Evolutionary conservation across 2,329 filamentous ascomycete species (phyloP).

Genomic region (Knufia fluminis): DNA sequence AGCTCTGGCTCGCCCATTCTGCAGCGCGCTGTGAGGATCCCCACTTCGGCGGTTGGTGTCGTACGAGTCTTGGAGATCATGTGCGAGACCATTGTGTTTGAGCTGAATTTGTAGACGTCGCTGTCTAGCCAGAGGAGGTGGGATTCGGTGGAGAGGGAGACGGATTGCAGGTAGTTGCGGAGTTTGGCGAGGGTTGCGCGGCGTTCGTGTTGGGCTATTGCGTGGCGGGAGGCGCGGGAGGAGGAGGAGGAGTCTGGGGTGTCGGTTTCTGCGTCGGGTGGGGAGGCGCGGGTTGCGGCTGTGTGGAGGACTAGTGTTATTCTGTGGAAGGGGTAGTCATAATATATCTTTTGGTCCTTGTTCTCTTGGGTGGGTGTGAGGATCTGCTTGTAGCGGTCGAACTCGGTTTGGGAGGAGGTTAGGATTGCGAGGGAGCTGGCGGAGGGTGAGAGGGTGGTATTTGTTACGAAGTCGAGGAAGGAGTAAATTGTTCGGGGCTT

Average conservation of each 20-base stretch:
- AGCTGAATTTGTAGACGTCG: constrained; percentile 7
- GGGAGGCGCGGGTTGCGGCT: background rate
- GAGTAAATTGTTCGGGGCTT: background rate
- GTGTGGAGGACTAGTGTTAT: constrained; percentile 2
- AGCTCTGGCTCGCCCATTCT: background rate
- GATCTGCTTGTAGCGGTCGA: background rate
- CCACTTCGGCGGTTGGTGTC: background rate
- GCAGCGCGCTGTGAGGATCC: constrained; percentile 1
- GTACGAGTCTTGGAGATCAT: constrained; percentile 2
- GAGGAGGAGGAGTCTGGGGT: background rate
- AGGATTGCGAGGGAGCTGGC: background rate
- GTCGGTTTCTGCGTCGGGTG: background rate
- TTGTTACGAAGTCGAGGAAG: constrained; percentile 5
- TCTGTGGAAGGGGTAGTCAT: constrained; percentile 5
- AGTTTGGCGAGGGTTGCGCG: constrained; percentile 4
- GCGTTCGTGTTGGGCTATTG: constrained; percentile 3
- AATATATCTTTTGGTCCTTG: background rate
- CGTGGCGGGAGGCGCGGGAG: background rate
- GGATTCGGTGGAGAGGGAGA: background rate
- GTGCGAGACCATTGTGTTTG: background rate
- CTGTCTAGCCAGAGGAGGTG: constrained; percentile 8
- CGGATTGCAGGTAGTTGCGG: constrained; percentile 6
- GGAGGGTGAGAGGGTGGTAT: background rate
- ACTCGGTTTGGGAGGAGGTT: background rate
- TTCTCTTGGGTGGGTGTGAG: constrained; percentile 2